Evolutionary conservation across 1,284 basidiomycete species (phyloP).

Genomic region (Testicularia cyperi): DNA sequence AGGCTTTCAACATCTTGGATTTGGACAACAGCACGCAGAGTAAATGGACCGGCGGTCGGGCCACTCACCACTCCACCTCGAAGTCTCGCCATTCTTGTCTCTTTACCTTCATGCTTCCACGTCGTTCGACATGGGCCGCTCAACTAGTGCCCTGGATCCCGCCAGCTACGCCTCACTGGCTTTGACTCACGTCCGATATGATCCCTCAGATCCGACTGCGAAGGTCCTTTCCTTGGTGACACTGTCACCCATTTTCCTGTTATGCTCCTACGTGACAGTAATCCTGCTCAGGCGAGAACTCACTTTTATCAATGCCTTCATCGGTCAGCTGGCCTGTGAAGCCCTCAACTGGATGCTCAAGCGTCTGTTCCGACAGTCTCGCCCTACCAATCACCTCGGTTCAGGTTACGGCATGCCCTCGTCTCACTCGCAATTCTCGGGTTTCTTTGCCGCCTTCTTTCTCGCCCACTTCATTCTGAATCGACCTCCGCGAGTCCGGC

Average conservation of each 20-base stretch:
- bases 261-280: conserved; percentile 71
- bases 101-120: too few relatives aligned
- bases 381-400: conserved; percentile 71
- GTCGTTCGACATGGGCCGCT: conserved; percentile 23
- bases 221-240: conserved; percentile 50
- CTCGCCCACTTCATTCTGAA: conserved; percentile 72
- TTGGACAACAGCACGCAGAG: too few relatives aligned
- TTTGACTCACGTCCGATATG: conserved; percentile 55
- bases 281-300: conserved; percentile 76
- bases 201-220: conserved; percentile 41
- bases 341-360: conserved; percentile 73
- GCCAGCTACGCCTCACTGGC: conserved; percentile 44
- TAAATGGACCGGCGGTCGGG: too few relatives aligned
- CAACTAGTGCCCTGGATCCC: conserved; percentile 41
- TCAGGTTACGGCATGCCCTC: conserved; percentile 83
- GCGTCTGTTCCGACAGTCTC: conserved; percentile 69
- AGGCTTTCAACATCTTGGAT: too few relatives aligned
- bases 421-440: conserved; percentile 85
- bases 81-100: too few relatives aligned
- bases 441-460: conserved; percentile 77
- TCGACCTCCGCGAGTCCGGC: conserved; percentile 67
- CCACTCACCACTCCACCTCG: too few relatives aligned
- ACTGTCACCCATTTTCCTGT: conserved; percentile 52
- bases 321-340: conserved; percentile 75
- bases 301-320: conserved; percentile 76